Percentiles rank a stretch among this genome's conserved stretches.
Evolutionary conservation across 2,329 filamentous ascomycete species (phyloP).

Genomic region (Elsinoe necatrix): DNA sequence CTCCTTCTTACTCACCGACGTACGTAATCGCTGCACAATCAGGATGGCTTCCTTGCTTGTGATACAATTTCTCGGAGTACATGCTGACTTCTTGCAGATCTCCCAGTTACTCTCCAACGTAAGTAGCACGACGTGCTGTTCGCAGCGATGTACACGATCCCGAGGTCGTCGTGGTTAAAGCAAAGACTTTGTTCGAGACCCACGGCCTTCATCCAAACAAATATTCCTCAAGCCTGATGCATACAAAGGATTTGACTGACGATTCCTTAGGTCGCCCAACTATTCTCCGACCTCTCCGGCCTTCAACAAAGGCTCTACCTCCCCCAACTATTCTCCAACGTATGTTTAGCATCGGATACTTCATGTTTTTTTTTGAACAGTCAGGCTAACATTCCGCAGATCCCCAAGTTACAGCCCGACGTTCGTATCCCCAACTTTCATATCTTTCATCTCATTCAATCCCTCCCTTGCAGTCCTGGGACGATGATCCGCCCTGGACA

Average conservation of each 20-base stretch:
- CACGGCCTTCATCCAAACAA: background rate
- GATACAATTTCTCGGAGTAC: background rate
- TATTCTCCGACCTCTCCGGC: constrained; percentile 31
- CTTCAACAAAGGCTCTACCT: constrained; percentile 37
- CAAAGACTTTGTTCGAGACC: background rate
- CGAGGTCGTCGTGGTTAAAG: background rate
- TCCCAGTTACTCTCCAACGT: constrained; percentile 27
- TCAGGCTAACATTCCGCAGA: constrained; percentile 23
- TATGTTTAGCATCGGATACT: constrained; percentile 52
- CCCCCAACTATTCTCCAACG: constrained; percentile 65
- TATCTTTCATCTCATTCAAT: background rate
- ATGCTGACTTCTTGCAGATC: constrained; percentile 15
- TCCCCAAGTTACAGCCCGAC: constrained; percentile 26
- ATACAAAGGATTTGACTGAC: constrained; percentile 20
- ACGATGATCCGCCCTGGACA: too few species aligned
- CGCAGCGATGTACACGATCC: background rate
- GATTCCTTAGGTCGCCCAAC: constrained; percentile 22
- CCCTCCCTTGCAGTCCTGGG: background rate
- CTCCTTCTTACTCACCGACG: constrained; percentile 24
- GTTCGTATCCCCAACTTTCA: background rate
- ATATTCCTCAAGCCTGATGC: constrained; percentile 40
- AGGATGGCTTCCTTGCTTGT: background rate
- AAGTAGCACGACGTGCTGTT: constrained; percentile 31
- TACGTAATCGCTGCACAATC: background rate
- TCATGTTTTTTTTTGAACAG: constrained; percentile 27